Conservation (phyloP, 768 basidiomycete species). For the Terana coerulea region DNA sequence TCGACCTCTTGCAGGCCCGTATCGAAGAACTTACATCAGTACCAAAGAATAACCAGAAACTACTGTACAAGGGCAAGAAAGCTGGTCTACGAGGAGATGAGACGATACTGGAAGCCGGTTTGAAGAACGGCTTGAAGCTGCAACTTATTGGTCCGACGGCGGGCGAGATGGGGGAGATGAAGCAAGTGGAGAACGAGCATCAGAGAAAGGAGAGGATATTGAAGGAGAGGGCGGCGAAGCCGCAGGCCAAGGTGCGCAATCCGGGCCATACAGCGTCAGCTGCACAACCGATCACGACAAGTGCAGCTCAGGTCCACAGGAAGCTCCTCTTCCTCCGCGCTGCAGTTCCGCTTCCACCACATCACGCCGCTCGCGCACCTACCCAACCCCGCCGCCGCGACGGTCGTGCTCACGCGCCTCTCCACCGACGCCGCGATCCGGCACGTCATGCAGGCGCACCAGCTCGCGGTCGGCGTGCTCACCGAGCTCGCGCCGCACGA, state of each 20-base stretch:
- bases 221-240: conserved; percentile 9
- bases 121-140: conserved; percentile 62
- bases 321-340: conserved; percentile 29
- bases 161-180: conserved; percentile 52
- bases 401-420: conserved; percentile 50
- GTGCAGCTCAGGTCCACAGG: conserved; percentile 55
- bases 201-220: conserved; percentile 50
- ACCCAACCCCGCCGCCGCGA: conserved; percentile 57
- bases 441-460: conserved; percentile 67
- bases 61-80: conserved; percentile 69
- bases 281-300: background rate
- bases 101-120: conserved; percentile 43
- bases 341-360: conserved; percentile 60
- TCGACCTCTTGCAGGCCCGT: conserved; percentile 45
- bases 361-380: conserved; percentile 60
- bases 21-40: conserved; percentile 66
- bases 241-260: background rate
- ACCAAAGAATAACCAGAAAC: conserved; percentile 63
- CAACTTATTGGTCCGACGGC: conserved; percentile 68
- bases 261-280: background rate
- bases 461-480: conserved; percentile 62
- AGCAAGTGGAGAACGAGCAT: conserved; percentile 54
- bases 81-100: conserved; percentile 17
- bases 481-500: conserved; percentile 81
- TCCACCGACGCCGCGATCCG: conserved; percentile 68